Conservation (phyloP, 2,329 filamentous ascomycete genomes). For the Monascus ruber region DNA sequence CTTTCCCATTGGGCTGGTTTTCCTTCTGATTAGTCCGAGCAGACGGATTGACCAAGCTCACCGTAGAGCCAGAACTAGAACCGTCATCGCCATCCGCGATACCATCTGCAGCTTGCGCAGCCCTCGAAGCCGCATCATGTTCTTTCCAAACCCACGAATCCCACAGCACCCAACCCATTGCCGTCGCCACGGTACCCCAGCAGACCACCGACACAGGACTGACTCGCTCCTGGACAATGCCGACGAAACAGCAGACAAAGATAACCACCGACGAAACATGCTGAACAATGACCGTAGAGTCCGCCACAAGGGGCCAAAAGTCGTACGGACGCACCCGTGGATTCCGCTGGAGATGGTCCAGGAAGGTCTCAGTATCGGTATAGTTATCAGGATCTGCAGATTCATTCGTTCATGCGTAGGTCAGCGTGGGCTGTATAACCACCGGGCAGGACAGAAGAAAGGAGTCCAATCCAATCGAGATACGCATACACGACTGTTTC, state of each 20-base stretch:
- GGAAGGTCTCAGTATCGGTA: slow-evolving; percentile 90
- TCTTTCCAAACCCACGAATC: slow-evolving; percentile 78
- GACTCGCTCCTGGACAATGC: slow-evolving; percentile 77
- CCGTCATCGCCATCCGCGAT: slow-evolving; percentile 24
- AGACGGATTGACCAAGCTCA: slow-evolving; percentile 19
- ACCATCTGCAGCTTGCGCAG: slow-evolving; percentile 15
- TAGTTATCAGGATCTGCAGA: slow-evolving; percentile 87
- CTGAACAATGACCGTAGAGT: slow-evolving; percentile 93
- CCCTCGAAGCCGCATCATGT: slow-evolving; percentile 37
- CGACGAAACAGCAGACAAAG: slow-evolving; percentile 87
- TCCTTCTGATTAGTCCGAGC: slow-evolving; percentile 13
- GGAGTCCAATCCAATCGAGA: too few species aligned
- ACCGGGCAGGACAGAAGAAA: too few species aligned
- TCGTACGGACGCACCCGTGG: slow-evolving; percentile 89
- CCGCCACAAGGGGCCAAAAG: slow-evolving; percentile 92
- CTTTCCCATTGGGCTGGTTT: slow-evolving; percentile 26
- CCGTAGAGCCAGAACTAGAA: slow-evolving; percentile 29
- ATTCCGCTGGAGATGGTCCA: slow-evolving; percentile 91
- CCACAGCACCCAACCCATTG: slow-evolving; percentile 82
- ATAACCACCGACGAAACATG: slow-evolving; percentile 92
- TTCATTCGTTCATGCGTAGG: neutral
- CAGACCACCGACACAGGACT: slow-evolving; percentile 81
- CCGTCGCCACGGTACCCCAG: slow-evolving; percentile 70
- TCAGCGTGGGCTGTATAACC: too few species aligned
- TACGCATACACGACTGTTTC: slow-evolving; percentile 70